These are phyloP conservation scores for Kazachstania kunashirensis DNA, from an alignment of 805 yeast species.

Conservation along the genomic window DNA sequence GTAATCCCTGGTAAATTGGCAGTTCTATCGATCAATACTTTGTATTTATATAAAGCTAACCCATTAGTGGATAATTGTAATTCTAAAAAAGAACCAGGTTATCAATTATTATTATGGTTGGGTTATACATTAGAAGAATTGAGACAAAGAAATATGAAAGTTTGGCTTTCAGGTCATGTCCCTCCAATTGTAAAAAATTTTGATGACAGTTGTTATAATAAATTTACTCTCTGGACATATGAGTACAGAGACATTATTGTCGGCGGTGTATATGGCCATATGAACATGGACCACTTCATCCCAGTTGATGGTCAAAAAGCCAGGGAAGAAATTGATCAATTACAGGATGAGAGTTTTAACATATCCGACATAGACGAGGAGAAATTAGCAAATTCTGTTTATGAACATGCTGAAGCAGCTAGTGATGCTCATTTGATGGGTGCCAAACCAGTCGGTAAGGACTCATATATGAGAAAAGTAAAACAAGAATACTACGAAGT, in stretches of 20 bases:
- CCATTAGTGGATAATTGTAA: conserved; percentile 81
- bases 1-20: conserved; percentile 76
- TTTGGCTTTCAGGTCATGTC: conserved; percentile 82
- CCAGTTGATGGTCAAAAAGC: conserved; percentile 67
- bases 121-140: conserved; percentile 66
- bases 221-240: conserved; percentile 70
- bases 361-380: conserved; percentile 11
- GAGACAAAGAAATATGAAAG: conserved; percentile 66
- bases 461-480: conserved; percentile 47
- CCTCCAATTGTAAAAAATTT: conserved; percentile 76
- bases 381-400: not conserved
- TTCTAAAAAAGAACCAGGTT: conserved; percentile 66
- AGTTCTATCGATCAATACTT: conserved; percentile 66
- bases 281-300: conserved; percentile 81
- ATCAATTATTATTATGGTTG: conserved; percentile 65
- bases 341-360: conserved; percentile 9
- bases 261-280: conserved; percentile 81
- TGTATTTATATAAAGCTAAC: conserved; percentile 64
- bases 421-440: conserved; percentile 37
- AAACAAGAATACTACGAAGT: conserved; percentile 45
- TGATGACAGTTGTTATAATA: conserved; percentile 62
- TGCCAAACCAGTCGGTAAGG: conserved; percentile 63
- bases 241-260: conserved; percentile 77
- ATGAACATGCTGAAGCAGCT: conserved; percentile 26
- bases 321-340: conserved; percentile 34